These are phyloP conservation scores for Colletotrichum horii DNA, from an alignment of 2,329 filamentous ascomycete genomes.

Conservation along the genomic window DNA sequence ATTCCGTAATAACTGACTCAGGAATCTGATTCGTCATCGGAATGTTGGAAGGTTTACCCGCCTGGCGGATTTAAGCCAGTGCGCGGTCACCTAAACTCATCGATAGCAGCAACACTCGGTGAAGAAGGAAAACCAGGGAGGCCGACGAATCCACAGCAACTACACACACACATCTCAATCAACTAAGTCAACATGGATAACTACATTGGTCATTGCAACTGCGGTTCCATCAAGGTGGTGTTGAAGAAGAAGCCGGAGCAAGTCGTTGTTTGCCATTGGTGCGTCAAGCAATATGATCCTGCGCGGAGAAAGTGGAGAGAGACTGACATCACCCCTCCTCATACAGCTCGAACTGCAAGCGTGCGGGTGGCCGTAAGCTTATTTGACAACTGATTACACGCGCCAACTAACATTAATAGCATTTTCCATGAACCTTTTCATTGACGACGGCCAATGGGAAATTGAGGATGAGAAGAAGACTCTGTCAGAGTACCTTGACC, in stretches of 20 bases:
- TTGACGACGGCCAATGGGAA: neutral
- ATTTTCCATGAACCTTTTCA: conserved; percentile 9
- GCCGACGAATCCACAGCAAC: neutral
- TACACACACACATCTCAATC: neutral
- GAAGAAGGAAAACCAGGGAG: neutral
- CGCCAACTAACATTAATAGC: neutral
- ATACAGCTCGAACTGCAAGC: conserved; percentile 12
- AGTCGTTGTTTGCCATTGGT: conserved; percentile 12
- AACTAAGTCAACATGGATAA: neutral
- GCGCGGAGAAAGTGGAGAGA: neutral
- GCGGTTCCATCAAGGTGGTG: neutral
- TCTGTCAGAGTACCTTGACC: conserved; percentile 3
- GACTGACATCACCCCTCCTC: neutral
- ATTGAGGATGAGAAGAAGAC: neutral
- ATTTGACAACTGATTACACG: neutral
- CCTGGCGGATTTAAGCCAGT: neutral
- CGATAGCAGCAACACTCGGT: neutral
- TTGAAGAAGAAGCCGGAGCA: conserved; percentile 1
- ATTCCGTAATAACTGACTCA: neutral
- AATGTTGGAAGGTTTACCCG: neutral
- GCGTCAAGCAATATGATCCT: neutral
- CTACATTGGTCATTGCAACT: conserved; percentile 12
- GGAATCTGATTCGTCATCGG: neutral
- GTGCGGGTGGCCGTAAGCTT: conserved; percentile 10
- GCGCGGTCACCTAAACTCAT: neutral